phyloP scores from a whole-genome alignment of 2,329 filamentous ascomycete species.

The Talaromyces sp. region DNA sequence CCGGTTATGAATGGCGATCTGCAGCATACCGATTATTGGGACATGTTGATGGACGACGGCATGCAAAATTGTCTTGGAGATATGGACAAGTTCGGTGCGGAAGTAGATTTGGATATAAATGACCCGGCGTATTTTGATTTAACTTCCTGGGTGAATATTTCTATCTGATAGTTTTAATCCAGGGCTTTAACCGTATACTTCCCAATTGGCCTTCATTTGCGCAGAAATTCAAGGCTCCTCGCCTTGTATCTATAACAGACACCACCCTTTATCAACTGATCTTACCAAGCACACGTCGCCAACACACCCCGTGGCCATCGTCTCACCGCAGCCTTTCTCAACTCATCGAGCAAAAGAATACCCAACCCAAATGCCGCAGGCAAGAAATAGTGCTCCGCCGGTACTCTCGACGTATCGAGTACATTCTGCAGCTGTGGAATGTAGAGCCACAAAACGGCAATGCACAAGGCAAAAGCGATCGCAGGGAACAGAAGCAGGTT shows the following conservation, averaged over 20 bases:
- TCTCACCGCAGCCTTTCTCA: constrained; percentile 57
- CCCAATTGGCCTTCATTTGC: not conserved
- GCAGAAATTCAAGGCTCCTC: not conserved
- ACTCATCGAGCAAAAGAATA: constrained; percentile 61
- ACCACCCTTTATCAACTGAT: not conserved
- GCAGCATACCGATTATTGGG: constrained; percentile 4
- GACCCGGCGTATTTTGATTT: constrained; percentile 6
- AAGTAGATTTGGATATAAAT: not conserved
- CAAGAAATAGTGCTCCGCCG: constrained; percentile 70
- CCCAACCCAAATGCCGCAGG: constrained; percentile 65
- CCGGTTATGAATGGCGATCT: constrained; percentile 9
- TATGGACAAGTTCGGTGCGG: not conserved
- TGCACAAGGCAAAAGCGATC: constrained; percentile 61
- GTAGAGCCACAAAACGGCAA: constrained; percentile 64
- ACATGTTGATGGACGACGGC: constrained; percentile 2
- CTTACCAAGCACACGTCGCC: constrained; percentile 60
- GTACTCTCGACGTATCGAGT: constrained; percentile 57
- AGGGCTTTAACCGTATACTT: too few relatives aligned
- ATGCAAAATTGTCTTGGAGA: not conserved
- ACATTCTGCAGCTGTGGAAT: constrained; percentile 58
- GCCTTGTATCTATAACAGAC: not conserved
- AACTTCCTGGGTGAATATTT: constrained; percentile 6
- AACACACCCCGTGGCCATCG: constrained; percentile 53
- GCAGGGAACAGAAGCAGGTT: constrained; percentile 67
- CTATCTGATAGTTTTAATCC: not conserved